Evolutionary conservation across 768 basidiomycete genomes (phyloP), one percentile per base, ranked within the genome.

Genomic region (Suillus sp.): DNA sequence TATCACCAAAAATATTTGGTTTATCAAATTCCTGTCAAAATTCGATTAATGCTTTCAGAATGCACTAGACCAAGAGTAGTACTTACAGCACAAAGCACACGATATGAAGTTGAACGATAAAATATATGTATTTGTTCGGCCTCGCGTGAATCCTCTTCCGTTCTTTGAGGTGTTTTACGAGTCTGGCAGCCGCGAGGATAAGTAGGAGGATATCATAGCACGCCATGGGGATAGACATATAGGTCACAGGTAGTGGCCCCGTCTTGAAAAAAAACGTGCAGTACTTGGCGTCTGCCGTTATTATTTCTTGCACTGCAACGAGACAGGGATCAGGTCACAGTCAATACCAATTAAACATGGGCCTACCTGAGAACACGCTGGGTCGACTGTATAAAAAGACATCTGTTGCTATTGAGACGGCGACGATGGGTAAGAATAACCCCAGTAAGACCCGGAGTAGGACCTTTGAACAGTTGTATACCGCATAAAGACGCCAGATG

Each of bases 1-100:
- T 7, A 57, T 3, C 25, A 57, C 56, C 56, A 40, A 27, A 38
- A 57, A 57, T 11, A 57, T 30, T 27, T 57, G 56, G 38, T 38
- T 57, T 6, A 27, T 6, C 37, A 57, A 27, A 27, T 57, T 57
- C 25, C 56, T 57, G 27, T 25, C 18, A 20, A 0, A 5, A 27
- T 38, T 57, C 11, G 25, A 40, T 57, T 11, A 57, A 27, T 38
- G 38, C 37, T 40, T 11, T 25, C 18, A 13, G 37, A 57, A 30
- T 18, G 6, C 25, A 20, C 16, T 34, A 34, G 20, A 53, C 2
- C 10, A 37, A 40, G 37, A 11, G 9, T 18, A 10, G 25, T 18
- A 30, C 56, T 38, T 40, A 18, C 56, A 57, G 18, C 1, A 30
- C 25, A 20, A 57, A 57, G 38, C 27, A 57, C 25, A 57, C 1